Conservation (phyloP, 176 grass and related monocot genomes). For the Eremochloa ophiuroides region DNA sequence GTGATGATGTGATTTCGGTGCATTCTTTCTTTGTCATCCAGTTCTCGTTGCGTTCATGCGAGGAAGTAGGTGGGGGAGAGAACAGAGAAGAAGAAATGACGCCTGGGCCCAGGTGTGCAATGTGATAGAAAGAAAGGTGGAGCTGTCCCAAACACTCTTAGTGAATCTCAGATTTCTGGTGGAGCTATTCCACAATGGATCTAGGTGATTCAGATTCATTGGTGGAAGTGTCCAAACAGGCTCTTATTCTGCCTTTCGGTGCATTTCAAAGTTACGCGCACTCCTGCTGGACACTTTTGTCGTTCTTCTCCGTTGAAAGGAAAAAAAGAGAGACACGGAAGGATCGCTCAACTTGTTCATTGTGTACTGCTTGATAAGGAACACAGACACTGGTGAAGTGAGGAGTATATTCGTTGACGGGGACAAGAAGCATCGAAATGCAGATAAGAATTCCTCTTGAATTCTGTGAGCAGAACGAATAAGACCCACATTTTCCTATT, state of each 20-base stretch:
- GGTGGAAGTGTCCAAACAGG: too few species aligned
- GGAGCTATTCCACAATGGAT: too few species aligned
- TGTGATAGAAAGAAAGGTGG: too few species aligned
- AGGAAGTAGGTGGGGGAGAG: too few species aligned
- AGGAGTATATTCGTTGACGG: slow-evolving; percentile 1
- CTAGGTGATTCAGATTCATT: too few species aligned
- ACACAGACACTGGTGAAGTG: not conserved
- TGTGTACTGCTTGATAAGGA: not conserved
- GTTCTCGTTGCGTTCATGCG: too few species aligned
- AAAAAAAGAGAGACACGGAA: not conserved
- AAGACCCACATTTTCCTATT: not conserved
- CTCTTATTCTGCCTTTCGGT: not conserved
- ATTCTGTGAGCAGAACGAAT: not conserved
- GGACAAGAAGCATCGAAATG: not conserved
- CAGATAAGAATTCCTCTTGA: not conserved
- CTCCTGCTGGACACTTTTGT: not conserved
- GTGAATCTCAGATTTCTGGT: too few species aligned
- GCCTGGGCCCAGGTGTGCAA: too few species aligned
- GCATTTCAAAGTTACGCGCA: not conserved
- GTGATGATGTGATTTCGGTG: too few species aligned
- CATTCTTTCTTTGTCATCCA: too few species aligned
- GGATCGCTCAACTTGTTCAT: not conserved
- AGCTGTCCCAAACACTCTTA: too few species aligned
- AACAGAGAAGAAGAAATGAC: too few species aligned
- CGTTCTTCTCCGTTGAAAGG: not conserved